Evolutionary conservation across 805 yeast genomes (phyloP), one percentile per base, ranked within the genome.

Genomic region (Kodamaea kakaduensis): DNA sequence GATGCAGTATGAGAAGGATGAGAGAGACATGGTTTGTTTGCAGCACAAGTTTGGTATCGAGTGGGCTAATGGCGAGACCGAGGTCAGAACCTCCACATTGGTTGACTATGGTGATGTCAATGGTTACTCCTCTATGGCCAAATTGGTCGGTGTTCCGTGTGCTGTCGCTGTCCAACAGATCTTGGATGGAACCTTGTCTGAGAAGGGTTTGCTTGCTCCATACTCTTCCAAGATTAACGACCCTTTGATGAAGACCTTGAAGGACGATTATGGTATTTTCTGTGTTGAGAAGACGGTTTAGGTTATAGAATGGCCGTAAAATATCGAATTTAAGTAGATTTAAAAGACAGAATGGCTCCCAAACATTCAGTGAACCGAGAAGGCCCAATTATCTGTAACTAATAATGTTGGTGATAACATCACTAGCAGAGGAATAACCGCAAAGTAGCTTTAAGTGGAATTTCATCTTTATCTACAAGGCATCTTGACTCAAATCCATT

Each of bases 11-110:
- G 96, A 79, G 64, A 81, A 82, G 57, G 90, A 85, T 47, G 98
- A 93, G 76, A 84, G 96, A 64, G 98, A 93, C 64, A 70, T 90
- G 63, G 96, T 93, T 47, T 78, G 84, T 54, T 75, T 93, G 58
- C 98, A 93, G 74, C 98, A 93, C 77, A 90, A 89, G 75, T 93
- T 93, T 56, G 97, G 95, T 51, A 87, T 93, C 51, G 93, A 84
- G 68, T 86, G 95, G 90, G 88, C 90, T 38, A 93, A 93, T 55
- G 97, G 97, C 49, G 64, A 78, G 47, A 77, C 74, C 37, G 97
- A 93, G 71, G 76, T 82, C 44, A 88, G 97, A 75, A 89, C 97
- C 40, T 84, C 97, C 14, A 93, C 98, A 41, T 72, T 93, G 58
- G 90, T 89, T 23, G 96, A 88, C 64, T 86, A 85, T 65, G 98